Base-by-base conservation (phyloP, 2,329 filamentous ascomycete species). In the Fulvia fulva region DNA sequence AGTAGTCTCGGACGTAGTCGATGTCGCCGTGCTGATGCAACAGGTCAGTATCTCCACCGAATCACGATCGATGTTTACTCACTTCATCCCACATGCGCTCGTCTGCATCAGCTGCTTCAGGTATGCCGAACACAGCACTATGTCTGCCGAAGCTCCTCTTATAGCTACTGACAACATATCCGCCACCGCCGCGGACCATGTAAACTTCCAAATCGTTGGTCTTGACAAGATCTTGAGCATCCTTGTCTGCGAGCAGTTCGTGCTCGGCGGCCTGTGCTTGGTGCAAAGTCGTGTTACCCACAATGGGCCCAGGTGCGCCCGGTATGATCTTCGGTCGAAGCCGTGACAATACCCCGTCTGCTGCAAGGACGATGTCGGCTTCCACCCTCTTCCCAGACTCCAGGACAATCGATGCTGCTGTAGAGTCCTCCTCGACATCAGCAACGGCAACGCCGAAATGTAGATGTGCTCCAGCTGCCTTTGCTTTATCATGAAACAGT, bases 11-110 rank as follows among this genome's bases (percentile, higher is more conserved):
- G 2, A 58, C 44, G 21, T 47, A 43, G 7, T 58, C 32, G 25
- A 58, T 49, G 19, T 55, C 53, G 28, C 53, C 53, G 28, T 55
- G 26, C 53, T 55, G 28, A n/a, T n/a, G n/a, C n/a, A n/a, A n/a
- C n/a, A n/a, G n/a, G n/a, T n/a, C n/a, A n/a, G n/a, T n/a, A n/a
- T n/a, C n/a, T n/a, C n/a, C n/a, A n/a, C n/a, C n/a, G n/a, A n/a
- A n/a, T n/a, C n/a, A n/a, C n/a, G n/a, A n/a, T n/a, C n/a, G n/a
- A n/a, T n/a, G n/a, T n/a, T n/a, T 19, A 44, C 52, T 49, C 16
- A 51, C 54, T 28, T 57, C 55, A 21, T 57, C 55, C 37, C 46
- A 57, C 25, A 52, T 8, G 9, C 55, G 44, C 6, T 47, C 47
- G 37, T 52, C 41, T 14, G 51, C 49, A 34, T 57, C 55, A n/a